A percentile compares a stretch with the other conserved stretches of the same genome.
Conservation (phyloP, 2,329 filamentous ascomycete genomes). For the Aspergillus ochraceoroseus region DNA sequence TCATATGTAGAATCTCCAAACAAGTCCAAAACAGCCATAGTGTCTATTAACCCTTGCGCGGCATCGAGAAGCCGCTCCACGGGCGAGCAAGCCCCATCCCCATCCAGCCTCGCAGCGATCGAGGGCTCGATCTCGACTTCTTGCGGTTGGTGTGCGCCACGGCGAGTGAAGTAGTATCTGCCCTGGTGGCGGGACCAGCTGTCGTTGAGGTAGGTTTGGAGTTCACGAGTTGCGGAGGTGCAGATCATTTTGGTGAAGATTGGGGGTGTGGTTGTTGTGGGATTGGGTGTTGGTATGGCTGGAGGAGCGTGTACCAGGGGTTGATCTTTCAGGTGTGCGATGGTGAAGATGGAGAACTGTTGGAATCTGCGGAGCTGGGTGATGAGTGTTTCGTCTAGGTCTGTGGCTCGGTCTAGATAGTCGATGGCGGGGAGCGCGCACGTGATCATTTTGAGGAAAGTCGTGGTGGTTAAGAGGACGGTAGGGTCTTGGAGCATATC, state of each 20-base stretch:
- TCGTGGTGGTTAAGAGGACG: constrained; percentile 37
- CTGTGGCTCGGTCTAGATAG: constrained; percentile 44
- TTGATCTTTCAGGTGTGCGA: constrained; percentile 19
- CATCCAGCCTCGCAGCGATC: constrained; percentile 20
- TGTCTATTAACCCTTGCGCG: constrained; percentile 14
- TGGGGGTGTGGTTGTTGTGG: constrained; percentile 9
- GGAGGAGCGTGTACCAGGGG: constrained; percentile 10
- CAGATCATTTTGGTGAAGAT: constrained; percentile 25
- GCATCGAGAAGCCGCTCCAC: constrained; percentile 24
- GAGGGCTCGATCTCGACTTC: constrained; percentile 42
- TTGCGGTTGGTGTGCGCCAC: constrained; percentile 42
- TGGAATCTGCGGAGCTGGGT: constrained; percentile 39
- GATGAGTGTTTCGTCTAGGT: constrained; percentile 24
- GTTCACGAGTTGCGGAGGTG: constrained; percentile 38
- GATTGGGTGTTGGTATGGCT: neutral
- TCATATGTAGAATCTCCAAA: constrained; percentile 9
- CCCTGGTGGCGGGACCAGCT: constrained; percentile 47
- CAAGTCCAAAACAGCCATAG: constrained; percentile 14
- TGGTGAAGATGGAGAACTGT: constrained; percentile 36
- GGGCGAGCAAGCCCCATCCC: constrained; percentile 8
- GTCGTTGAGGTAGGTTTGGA: constrained; percentile 42
- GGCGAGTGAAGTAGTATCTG: constrained; percentile 45
- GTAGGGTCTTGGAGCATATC: constrained; percentile 37
- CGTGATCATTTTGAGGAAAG: constrained; percentile 41
- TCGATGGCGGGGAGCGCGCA: constrained; percentile 44